These are phyloP conservation scores for Cladosporium cucumerinum DNA, from an alignment of 2,329 filamentous ascomycete species.

Conservation along the genomic window DNA sequence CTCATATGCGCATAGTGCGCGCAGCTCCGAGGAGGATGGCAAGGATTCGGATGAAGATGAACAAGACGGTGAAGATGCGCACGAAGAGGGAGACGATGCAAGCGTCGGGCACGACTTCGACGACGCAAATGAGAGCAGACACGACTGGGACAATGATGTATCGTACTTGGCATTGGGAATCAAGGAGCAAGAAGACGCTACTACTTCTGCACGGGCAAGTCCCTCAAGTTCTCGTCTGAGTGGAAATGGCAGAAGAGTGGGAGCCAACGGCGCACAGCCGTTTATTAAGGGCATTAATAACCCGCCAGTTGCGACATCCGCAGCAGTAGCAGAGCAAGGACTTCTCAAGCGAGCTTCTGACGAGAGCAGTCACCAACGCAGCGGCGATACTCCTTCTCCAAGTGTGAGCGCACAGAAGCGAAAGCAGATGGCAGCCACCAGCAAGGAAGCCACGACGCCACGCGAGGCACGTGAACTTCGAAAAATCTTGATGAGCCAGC, in stretches of 20 bases:
- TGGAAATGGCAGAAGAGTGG: constrained; percentile 9
- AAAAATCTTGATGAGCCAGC: constrained; percentile 5
- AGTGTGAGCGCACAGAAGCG: constrained; percentile 4
- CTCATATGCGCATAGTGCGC: not conserved
- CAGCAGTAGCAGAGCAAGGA: not conserved
- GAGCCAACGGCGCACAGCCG: not conserved
- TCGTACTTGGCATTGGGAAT: constrained; percentile 1
- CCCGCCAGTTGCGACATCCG: not conserved
- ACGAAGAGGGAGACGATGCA: not conserved
- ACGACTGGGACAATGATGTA: constrained; percentile 4
- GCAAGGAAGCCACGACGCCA: not conserved
- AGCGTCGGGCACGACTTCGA: not conserved
- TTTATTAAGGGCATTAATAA: constrained; percentile 6
- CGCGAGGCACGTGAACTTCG: not conserved
- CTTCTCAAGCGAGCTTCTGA: constrained; percentile 10
- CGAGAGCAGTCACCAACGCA: constrained; percentile 8
- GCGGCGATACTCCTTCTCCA: constrained; percentile 6
- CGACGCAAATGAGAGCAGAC: not conserved
- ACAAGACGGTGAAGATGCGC: not conserved
- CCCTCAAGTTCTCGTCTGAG: constrained; percentile 5
- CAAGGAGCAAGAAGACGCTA: not conserved
- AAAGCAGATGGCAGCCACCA: not conserved
- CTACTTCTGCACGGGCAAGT: not conserved
- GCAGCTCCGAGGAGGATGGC: not conserved
- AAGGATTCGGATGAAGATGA: not conserved